phyloP scores from a whole-genome alignment of 768 basidiomycete genomes.

The Mycena sanguinolenta region DNA sequence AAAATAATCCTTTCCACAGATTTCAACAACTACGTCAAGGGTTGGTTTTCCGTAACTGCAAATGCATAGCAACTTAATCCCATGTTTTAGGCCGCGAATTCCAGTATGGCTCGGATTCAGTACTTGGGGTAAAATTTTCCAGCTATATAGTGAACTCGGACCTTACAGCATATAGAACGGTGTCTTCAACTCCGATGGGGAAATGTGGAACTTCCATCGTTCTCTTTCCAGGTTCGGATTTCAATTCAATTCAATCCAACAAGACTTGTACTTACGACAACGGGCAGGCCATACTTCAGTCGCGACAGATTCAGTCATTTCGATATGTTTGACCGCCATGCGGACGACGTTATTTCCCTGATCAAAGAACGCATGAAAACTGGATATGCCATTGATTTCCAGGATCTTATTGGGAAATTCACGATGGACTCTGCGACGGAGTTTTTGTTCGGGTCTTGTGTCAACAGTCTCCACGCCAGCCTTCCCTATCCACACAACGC shows the following conservation, averaged over 20 bases:
- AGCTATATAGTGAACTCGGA: not conserved
- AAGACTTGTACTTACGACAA: constrained; percentile 34
- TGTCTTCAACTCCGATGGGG: constrained; percentile 78
- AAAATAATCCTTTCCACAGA: constrained; percentile 70
- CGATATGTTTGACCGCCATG: constrained; percentile 70
- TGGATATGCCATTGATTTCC: constrained; percentile 71
- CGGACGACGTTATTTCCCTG: constrained; percentile 56
- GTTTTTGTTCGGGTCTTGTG: constrained; percentile 73
- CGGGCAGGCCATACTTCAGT: constrained; percentile 76
- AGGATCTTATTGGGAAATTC: constrained; percentile 74
- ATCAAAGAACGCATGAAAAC: constrained; percentile 62
- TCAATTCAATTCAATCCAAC: not conserved
- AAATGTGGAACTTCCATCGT: constrained; percentile 61
- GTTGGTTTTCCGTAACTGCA: constrained; percentile 41
- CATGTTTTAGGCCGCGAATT: constrained; percentile 55
- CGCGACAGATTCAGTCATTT: constrained; percentile 71
- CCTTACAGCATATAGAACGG: constrained; percentile 51
- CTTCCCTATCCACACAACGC: constrained; percentile 67
- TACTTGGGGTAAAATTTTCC: constrained; percentile 57
- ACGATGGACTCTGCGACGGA: constrained; percentile 78
- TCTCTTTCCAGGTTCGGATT: not conserved
- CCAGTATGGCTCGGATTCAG: constrained; percentile 55
- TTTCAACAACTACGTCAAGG: constrained; percentile 72
- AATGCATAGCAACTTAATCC: not conserved
- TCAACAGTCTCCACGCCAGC: constrained; percentile 63